Evolutionary conservation across 2,329 filamentous ascomycete genomes (phyloP).

Genomic region (Xylariaceae sp.): DNA sequence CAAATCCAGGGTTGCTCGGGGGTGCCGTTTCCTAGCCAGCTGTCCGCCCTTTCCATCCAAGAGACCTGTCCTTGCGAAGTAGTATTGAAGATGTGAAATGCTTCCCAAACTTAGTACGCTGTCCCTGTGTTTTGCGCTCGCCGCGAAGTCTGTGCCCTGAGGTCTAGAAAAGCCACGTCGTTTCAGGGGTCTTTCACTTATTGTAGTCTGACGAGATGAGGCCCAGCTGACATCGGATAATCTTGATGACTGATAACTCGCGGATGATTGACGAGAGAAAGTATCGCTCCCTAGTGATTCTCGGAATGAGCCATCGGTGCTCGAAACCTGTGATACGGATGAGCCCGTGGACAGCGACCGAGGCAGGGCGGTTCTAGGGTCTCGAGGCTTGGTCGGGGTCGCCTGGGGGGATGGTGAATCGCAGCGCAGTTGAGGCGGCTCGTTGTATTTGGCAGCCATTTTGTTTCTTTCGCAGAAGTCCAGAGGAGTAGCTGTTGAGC

Average conservation of each 20-base stretch:
- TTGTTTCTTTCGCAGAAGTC: conserved; percentile 1
- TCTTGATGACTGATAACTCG: conserved; percentile 48
- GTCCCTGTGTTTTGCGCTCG: conserved; percentile 83
- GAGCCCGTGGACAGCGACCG: conserved; percentile 63
- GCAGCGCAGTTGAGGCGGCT: conserved; percentile 41
- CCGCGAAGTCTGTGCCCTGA: conserved; percentile 82
- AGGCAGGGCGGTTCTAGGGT: conserved; percentile 54
- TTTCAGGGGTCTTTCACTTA: conserved; percentile 41
- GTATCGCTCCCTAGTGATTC: conserved; percentile 55
- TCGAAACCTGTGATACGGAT: conserved; percentile 55
- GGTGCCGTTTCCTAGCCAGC: conserved; percentile 67
- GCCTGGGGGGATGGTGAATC: conserved; percentile 63
- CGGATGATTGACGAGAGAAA: conserved; percentile 62
- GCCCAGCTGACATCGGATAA: conserved; percentile 40
- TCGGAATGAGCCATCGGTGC: conserved; percentile 45
- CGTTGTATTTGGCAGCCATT: conserved; percentile 36
- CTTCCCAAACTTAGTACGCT: conserved; percentile 95
- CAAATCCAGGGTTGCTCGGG: conserved; percentile 55
- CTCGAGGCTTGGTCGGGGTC: conserved; percentile 59
- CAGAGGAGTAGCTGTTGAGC: no score
- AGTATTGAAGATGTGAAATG: conserved; percentile 96
- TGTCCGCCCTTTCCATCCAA: conserved; percentile 91
- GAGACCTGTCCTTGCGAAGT: conserved; percentile 91
- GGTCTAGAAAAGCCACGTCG: conserved; percentile 84
- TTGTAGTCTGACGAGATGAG: conserved; percentile 45